Conservation (phyloP, 2,329 filamentous ascomycete species). For the Thermothelomyces thermophilus region DNA sequence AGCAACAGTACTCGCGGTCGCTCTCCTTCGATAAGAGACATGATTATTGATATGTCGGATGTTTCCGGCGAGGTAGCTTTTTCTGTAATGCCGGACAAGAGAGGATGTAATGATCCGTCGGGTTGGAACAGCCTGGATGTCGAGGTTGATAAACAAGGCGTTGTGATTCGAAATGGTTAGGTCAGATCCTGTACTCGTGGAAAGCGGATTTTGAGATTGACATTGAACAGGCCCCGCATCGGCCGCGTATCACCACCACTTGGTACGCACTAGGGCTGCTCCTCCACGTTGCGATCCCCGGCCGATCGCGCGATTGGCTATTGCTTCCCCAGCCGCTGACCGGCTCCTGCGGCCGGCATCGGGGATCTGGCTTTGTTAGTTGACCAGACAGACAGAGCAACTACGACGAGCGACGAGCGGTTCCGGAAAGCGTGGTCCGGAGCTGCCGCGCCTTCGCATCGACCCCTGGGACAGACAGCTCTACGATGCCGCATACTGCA, state of each 20-base stretch:
- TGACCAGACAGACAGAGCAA: neutral
- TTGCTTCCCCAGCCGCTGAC: neutral
- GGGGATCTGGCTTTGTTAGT: neutral
- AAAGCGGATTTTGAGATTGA: neutral
- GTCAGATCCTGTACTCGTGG: no score
- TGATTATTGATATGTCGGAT: neutral
- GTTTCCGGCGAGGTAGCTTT: neutral
- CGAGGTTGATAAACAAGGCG: neutral
- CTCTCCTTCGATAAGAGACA: neutral
- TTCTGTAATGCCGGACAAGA: neutral
- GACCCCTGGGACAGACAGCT: neutral
- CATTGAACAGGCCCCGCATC: neutral
- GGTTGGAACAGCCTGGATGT: no score
- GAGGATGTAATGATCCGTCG: no score
- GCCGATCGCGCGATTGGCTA: conserved; percentile 1
- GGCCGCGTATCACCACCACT: neutral
- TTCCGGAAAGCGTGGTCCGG: neutral
- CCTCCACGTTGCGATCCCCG: neutral
- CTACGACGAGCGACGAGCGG: neutral
- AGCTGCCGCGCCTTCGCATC: no score
- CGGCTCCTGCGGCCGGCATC: neutral
- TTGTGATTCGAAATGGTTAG: neutral
- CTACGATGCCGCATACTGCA: neutral
- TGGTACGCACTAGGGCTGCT: neutral
- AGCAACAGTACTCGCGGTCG: conserved; percentile 55